A percentile compares a stretch with the other conserved stretches of the same genome.
phyloP scores from a whole-genome alignment of 495 filamentous ascomycete species.

The Penicillium parvum region DNA sequence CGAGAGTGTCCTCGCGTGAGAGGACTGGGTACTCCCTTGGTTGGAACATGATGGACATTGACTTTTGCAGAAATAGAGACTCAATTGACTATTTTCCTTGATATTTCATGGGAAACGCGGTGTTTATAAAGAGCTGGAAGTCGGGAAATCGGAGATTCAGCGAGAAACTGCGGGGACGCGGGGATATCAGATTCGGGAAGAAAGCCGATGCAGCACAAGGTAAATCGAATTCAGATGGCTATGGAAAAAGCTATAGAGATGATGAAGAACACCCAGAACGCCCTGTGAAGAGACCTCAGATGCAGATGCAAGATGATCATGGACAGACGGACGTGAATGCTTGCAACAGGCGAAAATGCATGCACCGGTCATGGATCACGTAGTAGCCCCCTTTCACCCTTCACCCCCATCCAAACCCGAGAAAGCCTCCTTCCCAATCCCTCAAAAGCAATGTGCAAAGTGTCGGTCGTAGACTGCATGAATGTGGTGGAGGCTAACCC shows the following conservation, averaged over 20 bases:
- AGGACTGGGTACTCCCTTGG: slow-evolving; percentile 25
- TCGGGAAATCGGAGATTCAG: slow-evolving; percentile 1
- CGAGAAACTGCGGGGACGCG: slow-evolving; percentile 18
- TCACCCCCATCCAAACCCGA: slow-evolving; percentile 8
- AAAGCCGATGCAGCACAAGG: slow-evolving; percentile 19
- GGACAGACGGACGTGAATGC: slow-evolving; percentile 15
- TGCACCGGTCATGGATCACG: slow-evolving; percentile 19
- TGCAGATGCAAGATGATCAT: slow-evolving; percentile 21
- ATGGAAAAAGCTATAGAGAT: slow-evolving; percentile 12
- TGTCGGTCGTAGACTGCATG: slow-evolving; percentile 29
- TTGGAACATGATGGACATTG: too few relatives aligned
- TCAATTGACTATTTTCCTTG: too few relatives aligned
- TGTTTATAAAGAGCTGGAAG: not conserved
- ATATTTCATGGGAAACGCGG: not conserved
- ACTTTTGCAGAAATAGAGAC: too few relatives aligned
- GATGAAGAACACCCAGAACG: slow-evolving; percentile 15
- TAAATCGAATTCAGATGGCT: slow-evolving; percentile 16
- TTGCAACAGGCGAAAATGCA: slow-evolving; percentile 13
- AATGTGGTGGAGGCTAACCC: slow-evolving; percentile 49
- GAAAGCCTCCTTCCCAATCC: slow-evolving; percentile 13
- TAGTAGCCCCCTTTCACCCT: slow-evolving; percentile 7
- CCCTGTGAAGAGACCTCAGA: slow-evolving; percentile 21
- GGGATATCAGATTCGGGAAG: slow-evolving; percentile 13
- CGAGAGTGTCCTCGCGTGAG: slow-evolving; percentile 27
- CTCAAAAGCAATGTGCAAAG: slow-evolving; percentile 15